Percentiles rank a stretch among this genome's conserved stretches.
phyloP scores from a whole-genome alignment of 2,329 filamentous ascomycete species.

The Nectriaceae sp. region DNA sequence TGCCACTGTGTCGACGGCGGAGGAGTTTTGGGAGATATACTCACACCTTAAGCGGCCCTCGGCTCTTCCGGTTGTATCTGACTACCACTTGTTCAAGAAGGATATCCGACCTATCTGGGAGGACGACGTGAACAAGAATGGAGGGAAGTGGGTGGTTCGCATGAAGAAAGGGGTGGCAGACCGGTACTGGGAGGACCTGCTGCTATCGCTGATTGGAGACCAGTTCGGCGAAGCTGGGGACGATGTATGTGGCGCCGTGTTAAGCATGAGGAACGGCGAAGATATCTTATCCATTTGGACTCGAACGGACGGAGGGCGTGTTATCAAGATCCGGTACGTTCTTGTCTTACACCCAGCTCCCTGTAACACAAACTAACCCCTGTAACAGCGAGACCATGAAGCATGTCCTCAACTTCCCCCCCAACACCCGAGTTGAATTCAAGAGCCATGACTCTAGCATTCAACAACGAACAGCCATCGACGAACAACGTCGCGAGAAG shows the following conservation, averaged over 20 bases:
- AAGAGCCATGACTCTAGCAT: slow-evolving; percentile 97
- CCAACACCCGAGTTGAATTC: slow-evolving; percentile 90
- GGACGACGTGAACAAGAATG: slow-evolving; percentile 93
- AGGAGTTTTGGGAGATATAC: slow-evolving; percentile 92
- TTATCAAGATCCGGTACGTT: slow-evolving; percentile 90
- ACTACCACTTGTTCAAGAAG: slow-evolving; percentile 98
- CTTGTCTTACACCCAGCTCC: not conserved
- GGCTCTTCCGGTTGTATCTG: slow-evolving; percentile 83
- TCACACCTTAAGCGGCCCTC: slow-evolving; percentile 88
- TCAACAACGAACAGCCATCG: slow-evolving; percentile 84
- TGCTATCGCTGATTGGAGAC: slow-evolving; percentile 88
- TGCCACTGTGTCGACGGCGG: slow-evolving; percentile 76
- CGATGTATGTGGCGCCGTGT: slow-evolving; percentile 91
- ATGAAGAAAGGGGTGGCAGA: slow-evolving; percentile 97
- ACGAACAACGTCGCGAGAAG: slow-evolving; percentile 90
- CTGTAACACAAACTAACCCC: slow-evolving; percentile 19
- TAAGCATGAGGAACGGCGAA: slow-evolving; percentile 93
- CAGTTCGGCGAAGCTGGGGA: slow-evolving; percentile 92
- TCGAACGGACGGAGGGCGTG: slow-evolving; percentile 86
- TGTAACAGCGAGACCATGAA: slow-evolving; percentile 83
- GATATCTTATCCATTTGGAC: slow-evolving; percentile 99
- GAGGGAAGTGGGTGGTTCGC: slow-evolving; percentile 96
- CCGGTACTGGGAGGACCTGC: slow-evolving; percentile 93
- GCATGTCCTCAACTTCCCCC: slow-evolving; percentile 80
- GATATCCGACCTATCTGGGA: slow-evolving; percentile 98